Evolutionary conservation across 1,284 basidiomycete genomes (phyloP), one percentile per base, ranked within the genome.

Genomic region (Austroboletus sp.): DNA sequence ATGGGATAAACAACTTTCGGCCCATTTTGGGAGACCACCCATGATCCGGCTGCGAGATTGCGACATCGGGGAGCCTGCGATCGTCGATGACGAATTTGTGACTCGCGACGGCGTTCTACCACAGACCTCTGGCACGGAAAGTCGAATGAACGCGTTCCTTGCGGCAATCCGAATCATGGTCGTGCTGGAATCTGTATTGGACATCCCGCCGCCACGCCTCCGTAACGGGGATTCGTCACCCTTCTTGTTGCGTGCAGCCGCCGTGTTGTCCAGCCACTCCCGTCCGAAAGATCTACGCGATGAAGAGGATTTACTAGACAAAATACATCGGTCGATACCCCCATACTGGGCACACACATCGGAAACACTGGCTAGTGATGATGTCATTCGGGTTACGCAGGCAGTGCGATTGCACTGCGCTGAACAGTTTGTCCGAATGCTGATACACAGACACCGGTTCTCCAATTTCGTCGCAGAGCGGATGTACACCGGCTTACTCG

Each of bases 61-160:
- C 66, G 90, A 94, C 60, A 83, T 91, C 11, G 76, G 79, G 6
- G 89, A 92, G 62, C 89, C 89, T 2, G 68, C 80, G 8, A 73
- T 85, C 16, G 77, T 92, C n/a, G 90, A 92, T 61, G 90, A 94
- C 62, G 89, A 94, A 60, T 87, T 78, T 63, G 83, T 93, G 54
- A 82, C 85, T 2, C 74, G 71, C 16, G 88, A 90, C 9, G 76
- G 77, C 13, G 68, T 89, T 32, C 76, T 78, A 15, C 65, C 76
- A 1, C 86, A 87, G 50, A 79, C 85, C 2, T 70, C 75, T 5
- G 83, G 84, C 16, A 79, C 76, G 10, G 79, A 85, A 55, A 84
- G 80, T 57, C 75, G 89, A 39, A 78, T 93, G 70, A 76, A 76
- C 53, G 88, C 89, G 6, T 94, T 92, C 58, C 78, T 91, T 25